Conservation (phyloP, 768 basidiomycete species). For the Suillus lakei region DNA sequence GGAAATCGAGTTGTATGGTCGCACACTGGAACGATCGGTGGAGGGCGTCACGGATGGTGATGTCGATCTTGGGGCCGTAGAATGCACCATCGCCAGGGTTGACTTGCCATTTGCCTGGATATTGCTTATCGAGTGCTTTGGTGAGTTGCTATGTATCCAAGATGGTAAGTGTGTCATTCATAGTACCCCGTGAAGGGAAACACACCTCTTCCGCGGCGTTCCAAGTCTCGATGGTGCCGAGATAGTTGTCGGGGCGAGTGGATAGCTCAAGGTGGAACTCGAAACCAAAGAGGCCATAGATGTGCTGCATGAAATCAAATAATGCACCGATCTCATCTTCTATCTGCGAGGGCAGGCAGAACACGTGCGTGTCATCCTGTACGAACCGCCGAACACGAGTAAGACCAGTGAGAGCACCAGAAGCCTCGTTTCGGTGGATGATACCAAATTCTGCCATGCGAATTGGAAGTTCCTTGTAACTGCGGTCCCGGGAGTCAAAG, state of each 20-base stretch:
- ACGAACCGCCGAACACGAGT: slow-evolving; percentile 94
- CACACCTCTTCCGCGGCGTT: slow-evolving; percentile 81
- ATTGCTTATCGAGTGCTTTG: slow-evolving; percentile 80
- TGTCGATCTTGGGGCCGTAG: slow-evolving; percentile 99
- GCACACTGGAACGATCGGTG: slow-evolving; percentile 96
- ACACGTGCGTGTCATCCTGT: slow-evolving; percentile 98
- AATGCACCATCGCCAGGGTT: slow-evolving; percentile 98
- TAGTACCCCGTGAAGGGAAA: slow-evolving; percentile 1
- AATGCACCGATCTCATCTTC: slow-evolving; percentile 83
- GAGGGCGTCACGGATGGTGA: slow-evolving; percentile 92
- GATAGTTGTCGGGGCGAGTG: slow-evolving; percentile 92
- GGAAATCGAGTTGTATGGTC: slow-evolving; percentile 99
- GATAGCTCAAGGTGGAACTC: slow-evolving; percentile 93
- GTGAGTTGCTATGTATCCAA: slow-evolving; percentile 69
- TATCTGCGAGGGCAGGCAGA: slow-evolving; percentile 95
- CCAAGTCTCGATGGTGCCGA: slow-evolving; percentile 92
- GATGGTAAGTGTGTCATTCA: slow-evolving; percentile 11
- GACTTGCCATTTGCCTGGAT: slow-evolving; percentile 88
- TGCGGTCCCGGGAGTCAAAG: slow-evolving; percentile 92
- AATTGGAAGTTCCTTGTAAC: slow-evolving; percentile 94
- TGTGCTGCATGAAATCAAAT: slow-evolving; percentile 94
- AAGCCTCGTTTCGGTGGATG: slow-evolving; percentile 95
- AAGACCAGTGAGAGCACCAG: slow-evolving; percentile 90
- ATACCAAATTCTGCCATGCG: slow-evolving; percentile 99
- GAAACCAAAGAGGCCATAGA: slow-evolving; percentile 95